Percentiles rank a stretch among this genome's conserved stretches.
phyloP scores from a whole-genome alignment of 192 early-diverging fungal genomes.

The Entomortierella parvispora region DNA sequence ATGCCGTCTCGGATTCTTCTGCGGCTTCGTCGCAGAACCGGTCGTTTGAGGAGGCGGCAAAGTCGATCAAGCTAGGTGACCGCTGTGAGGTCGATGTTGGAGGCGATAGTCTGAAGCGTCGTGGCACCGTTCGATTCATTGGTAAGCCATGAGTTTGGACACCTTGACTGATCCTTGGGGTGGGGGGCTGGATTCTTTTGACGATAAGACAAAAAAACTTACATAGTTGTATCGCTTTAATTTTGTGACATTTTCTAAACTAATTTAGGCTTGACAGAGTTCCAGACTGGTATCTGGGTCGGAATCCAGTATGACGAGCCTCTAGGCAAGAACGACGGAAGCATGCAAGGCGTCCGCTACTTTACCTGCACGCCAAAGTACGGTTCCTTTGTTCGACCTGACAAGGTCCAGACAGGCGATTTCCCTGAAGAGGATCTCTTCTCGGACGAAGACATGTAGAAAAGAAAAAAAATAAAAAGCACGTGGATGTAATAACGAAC shows the following conservation, averaged over 20 bases:
- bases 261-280: conserved; percentile 65
- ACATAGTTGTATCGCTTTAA: neutral
- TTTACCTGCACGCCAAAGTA: conserved; percentile 79
- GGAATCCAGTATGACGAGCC: conserved; percentile 98
- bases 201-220: neutral
- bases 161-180: neutral
- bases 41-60: conserved; percentile 72
- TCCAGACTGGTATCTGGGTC: conserved; percentile 92
- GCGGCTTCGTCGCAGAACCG: conserved; percentile 50
- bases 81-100: conserved; percentile 85
- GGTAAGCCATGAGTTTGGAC: conserved; percentile 60
- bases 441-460: conserved; percentile 77
- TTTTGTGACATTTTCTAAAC: conserved; percentile 7
- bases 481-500: no score
- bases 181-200: no score
- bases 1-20: conserved; percentile 56
- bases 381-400: conserved; percentile 92
- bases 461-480: conserved; percentile 10
- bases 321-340: conserved; percentile 93
- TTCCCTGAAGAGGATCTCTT: conserved; percentile 92
- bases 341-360: conserved; percentile 78
- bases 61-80: conserved; percentile 75
- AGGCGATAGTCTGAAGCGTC: conserved; percentile 52
- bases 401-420: conserved; percentile 90
- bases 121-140: conserved; percentile 78